Base-by-base conservation (phyloP, 352 stramenopile genomes). In the Phytophthora citricola region DNA sequence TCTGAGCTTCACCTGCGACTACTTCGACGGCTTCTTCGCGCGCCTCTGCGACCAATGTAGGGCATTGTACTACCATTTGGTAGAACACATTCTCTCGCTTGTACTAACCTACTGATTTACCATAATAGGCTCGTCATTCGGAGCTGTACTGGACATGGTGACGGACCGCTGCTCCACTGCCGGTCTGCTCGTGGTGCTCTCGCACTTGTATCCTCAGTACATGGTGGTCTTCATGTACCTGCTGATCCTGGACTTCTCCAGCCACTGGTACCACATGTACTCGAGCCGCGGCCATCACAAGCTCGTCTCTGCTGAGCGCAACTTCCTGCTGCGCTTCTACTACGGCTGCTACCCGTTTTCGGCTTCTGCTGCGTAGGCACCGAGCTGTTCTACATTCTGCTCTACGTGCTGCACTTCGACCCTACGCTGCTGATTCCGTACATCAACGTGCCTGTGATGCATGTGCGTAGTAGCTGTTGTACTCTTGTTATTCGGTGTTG, bases 201-300 rank as follows among this genome's bases (percentile, higher is more conserved):
- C 90, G 41, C 84, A 94, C 57, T 65, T 98, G 63, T 98, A 99
- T 76, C 79, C 81, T 34, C 61, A 90, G 53, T 83, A 92, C 64
- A 85, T 87, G 69, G 66, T 95, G 9, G 57, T 72, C 34, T 98
- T 98, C 72, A 67, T 96, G 36, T 91, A 92, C 55, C 71, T 99
- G 36, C 88, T 98, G 40, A 89, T 98, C 52, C 79, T 99, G 51
- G 97, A 99, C 81, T 98, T 99, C 41, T 92, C 91, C 38, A 98
- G 93, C 69, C 97, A 99, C 79, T 99, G 97, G 97, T 98, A 95
- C 76, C 97, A 99, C 90, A 99, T 99, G 89, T 98, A 98, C 77
- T 96, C 90, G 62, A 97, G 82, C 11, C 83, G 87, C 43, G 83
- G 92, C 50, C 97, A 99, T 87, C 97, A 99, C 81, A 99, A 99